A percentile compares a stretch with the other conserved stretches of the same genome.
These are phyloP conservation scores for Sarocladiaceae sp. DNA, from an alignment of 2,329 filamentous ascomycete species.

Conservation along the genomic window DNA sequence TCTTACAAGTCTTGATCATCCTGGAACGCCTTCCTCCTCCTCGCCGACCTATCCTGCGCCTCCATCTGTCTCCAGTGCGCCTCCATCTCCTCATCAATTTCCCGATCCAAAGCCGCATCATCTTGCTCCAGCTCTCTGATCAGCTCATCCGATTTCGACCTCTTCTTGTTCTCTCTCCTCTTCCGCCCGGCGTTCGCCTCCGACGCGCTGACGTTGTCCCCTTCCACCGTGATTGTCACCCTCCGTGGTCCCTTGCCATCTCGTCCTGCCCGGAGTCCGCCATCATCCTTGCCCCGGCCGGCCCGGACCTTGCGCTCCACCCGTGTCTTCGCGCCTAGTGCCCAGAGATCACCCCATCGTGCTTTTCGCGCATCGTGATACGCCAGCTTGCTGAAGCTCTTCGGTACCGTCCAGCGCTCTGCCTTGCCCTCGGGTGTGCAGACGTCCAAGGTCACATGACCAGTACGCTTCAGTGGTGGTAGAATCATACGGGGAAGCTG, in stretches of 20 bases:
- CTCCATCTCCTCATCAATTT: constrained; percentile 25
- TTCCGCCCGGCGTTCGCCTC: constrained; percentile 30
- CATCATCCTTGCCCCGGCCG: constrained; percentile 38
- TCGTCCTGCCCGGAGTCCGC: neutral
- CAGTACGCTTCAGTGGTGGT: constrained; percentile 76
- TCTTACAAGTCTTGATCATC: constrained; percentile 6
- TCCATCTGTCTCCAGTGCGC: constrained; percentile 23
- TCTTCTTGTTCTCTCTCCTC: constrained; percentile 34
- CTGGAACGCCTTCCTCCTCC: constrained; percentile 9
- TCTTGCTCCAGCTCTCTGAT: constrained; percentile 25
- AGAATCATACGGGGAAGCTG: constrained; percentile 73
- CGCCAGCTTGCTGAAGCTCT: constrained; percentile 70
- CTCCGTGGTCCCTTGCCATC: constrained; percentile 5
- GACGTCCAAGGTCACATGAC: constrained; percentile 83
- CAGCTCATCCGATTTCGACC: constrained; percentile 34
- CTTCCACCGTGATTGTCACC: constrained; percentile 20
- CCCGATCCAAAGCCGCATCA: constrained; percentile 24
- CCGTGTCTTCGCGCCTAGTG: constrained; percentile 84
- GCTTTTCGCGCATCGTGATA: constrained; percentile 91
- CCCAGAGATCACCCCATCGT: constrained; percentile 91
- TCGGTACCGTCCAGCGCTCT: constrained; percentile 90
- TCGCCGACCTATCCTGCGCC: constrained; percentile 13
- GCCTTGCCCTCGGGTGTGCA: constrained; percentile 81
- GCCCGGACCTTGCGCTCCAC: constrained; percentile 54
- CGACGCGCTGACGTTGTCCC: constrained; percentile 29